These are phyloP conservation scores for Coemansia guatemalensis DNA, from an alignment of 192 early-diverging fungal species.

Conservation along the genomic window DNA sequence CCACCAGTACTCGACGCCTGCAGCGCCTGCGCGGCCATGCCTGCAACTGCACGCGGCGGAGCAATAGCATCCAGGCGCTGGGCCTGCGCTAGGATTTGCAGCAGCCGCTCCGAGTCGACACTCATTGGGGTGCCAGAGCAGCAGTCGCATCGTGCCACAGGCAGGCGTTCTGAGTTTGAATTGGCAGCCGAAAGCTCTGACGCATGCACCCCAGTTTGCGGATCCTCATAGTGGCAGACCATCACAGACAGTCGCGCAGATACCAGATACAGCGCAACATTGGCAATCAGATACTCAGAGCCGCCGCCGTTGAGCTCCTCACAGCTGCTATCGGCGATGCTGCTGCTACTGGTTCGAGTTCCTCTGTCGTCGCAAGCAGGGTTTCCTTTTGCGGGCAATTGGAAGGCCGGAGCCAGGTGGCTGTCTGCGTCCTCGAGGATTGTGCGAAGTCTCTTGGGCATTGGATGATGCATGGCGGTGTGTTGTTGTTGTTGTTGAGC, in stretches of 20 bases:
- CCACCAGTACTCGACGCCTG: slow-evolving; percentile 7
- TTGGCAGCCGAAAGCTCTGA: slow-evolving; percentile 7
- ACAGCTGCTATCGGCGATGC: slow-evolving; percentile 4
- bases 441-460: slow-evolving; percentile 50
- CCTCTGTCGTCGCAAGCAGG: not conserved
- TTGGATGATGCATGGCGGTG: slow-evolving; percentile 25
- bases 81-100: slow-evolving; percentile 37
- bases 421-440: slow-evolving; percentile 50
- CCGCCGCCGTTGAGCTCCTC: slow-evolving; percentile 3
- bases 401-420: slow-evolving; percentile 1
- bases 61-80: slow-evolving; percentile 35
- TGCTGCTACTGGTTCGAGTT: not conserved
- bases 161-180: slow-evolving; percentile 4
- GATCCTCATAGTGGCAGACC: slow-evolving; percentile 50
- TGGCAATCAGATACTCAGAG: slow-evolving; percentile 48
- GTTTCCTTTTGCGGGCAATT: not conserved
- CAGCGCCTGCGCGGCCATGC: not conserved
- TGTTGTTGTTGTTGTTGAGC: not conserved
- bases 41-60: slow-evolving; percentile 1
- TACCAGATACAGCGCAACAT: slow-evolving; percentile 50
- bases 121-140: slow-evolving; percentile 25
- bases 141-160: slow-evolving; percentile 34
- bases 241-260: slow-evolving; percentile 42
- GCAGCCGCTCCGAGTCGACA: slow-evolving; percentile 32
- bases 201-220: slow-evolving; percentile 10